Percentiles rank a stretch among this genome's conserved stretches.
These are phyloP conservation scores for Penicillium fimorum DNA, from an alignment of 495 filamentous ascomycete genomes.

Conservation along the genomic window DNA sequence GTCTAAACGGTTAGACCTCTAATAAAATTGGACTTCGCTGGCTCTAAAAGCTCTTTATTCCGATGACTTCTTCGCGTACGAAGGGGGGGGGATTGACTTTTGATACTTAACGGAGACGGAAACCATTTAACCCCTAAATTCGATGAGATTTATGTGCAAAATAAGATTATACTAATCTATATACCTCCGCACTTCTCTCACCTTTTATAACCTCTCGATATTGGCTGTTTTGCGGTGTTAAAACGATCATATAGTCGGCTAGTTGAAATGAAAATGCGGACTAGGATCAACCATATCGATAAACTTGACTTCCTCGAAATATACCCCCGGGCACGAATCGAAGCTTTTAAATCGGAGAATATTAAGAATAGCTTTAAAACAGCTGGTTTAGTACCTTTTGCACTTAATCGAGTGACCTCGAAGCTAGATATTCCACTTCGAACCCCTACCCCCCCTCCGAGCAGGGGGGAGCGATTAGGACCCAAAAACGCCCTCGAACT, in stretches of 20 bases:
- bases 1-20: slow-evolving; percentile 30
- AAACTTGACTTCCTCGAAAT: slow-evolving; percentile 5
- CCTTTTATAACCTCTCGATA: too few relatives aligned
- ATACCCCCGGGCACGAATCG: background rate
- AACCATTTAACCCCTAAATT: background rate
- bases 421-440: slow-evolving; percentile 8
- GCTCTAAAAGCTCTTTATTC: slow-evolving; percentile 21
- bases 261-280: too few relatives aligned
- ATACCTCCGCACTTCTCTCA: background rate
- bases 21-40: slow-evolving; percentile 21
- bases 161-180: background rate
- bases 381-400: slow-evolving; percentile 8
- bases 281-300: slow-evolving; percentile 8
- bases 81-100: background rate
- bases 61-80: background rate
- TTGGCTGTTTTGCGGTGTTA: too few relatives aligned
- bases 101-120: background rate
- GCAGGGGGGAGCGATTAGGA: background rate
- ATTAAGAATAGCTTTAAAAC: background rate
- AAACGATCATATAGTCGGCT: too few relatives aligned
- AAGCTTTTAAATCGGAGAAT: background rate
- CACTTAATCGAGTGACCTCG: slow-evolving; percentile 2
- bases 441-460: slow-evolving; percentile 2
- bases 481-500: too few relatives aligned
- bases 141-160: background rate